Evolutionary conservation across 2,329 filamentous ascomycete genomes (phyloP).

Genomic region (Paecilomyces fulvus): DNA sequence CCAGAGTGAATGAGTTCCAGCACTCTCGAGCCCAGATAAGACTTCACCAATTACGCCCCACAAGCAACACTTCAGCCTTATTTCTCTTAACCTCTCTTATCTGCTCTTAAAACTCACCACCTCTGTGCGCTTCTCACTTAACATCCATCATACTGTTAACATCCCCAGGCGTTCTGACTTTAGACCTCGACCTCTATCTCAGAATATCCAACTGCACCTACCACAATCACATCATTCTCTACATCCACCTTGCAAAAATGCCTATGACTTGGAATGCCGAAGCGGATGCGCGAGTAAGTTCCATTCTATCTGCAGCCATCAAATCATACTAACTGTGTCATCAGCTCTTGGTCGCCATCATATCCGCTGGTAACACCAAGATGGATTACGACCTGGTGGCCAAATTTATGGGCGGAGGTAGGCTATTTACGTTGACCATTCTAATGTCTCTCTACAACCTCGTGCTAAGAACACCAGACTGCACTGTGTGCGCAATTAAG

Average conservation of each 20-base stretch:
- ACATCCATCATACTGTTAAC: not conserved
- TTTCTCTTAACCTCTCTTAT: not conserved
- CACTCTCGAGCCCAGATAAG: not conserved
- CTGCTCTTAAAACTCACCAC: too few relatives aligned
- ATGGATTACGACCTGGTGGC: constrained; percentile 3
- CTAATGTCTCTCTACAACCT: not conserved
- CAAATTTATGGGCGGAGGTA: constrained; percentile 6
- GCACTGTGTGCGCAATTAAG: constrained; percentile 14
- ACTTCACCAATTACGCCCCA: not conserved
- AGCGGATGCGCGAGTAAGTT: not conserved
- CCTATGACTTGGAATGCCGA: not conserved
- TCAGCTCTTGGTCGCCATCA: not conserved
- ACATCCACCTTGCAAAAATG: not conserved
- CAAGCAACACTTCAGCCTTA: not conserved
- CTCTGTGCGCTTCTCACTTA: too few relatives aligned
- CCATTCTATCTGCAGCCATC: too few relatives aligned
- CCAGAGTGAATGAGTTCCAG: too few relatives aligned
- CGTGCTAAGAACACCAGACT: constrained; percentile 8
- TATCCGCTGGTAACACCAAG: not conserved
- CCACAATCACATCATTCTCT: not conserved
- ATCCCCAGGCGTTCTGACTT: not conserved
- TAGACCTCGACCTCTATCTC: too few relatives aligned
- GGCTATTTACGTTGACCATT: not conserved
- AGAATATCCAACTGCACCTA: too few relatives aligned
- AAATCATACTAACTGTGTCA: not conserved